Evolutionary conservation across 306 rosid genomes (phyloP), one percentile per base, ranked within the genome.

Genomic region (Medicago ruthenica): DNA sequence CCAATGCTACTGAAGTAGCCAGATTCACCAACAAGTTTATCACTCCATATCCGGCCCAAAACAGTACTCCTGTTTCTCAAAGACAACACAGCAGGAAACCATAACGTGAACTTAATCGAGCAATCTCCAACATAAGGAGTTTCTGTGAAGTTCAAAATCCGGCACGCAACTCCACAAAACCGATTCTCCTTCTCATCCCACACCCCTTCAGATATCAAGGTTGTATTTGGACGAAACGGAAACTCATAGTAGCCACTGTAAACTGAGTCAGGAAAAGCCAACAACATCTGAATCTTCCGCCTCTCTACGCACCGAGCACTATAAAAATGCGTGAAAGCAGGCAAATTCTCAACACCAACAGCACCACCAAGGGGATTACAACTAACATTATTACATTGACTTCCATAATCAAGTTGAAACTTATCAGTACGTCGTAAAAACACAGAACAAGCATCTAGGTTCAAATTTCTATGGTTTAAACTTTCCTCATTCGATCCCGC

Each of bases 51-150:
- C 74, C 82, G 62, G 41, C 97, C 97, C 68, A 74, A 74, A 65
- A 83, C 69, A 50, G 86, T 79, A 78, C 86, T 87, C 74, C 90
- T 82, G 58, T 91, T 89, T 53, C 81, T 85, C 54, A 91, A 80
- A 71, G 97, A 85, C 54, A 89, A 73, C 75, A 36, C 78, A 9
- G 83, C 76, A 39, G 92, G 92, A 70, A 91, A 85, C 15, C 85
- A 85, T 79, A 92, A 47, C 1, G 70, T 87, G 34, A 94, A 72
- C 87, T 76, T 86, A 66, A 74, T 74, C 0, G 85, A 82, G 77
- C 97, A 94, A 81, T 88, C 89, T 71, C 97, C 96, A 74, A 92
- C 84, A 65, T 37, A 31, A 73, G 92, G 92, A 58, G 87, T 78
- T 11, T 70, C 85, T 0, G 87, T 77, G 62, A 74, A 76, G 75